A percentile compares a stretch with the other conserved stretches of the same genome.
Conservation (phyloP, 768 basidiomycete genomes). For the Pleurotus salmoneostramineus region DNA sequence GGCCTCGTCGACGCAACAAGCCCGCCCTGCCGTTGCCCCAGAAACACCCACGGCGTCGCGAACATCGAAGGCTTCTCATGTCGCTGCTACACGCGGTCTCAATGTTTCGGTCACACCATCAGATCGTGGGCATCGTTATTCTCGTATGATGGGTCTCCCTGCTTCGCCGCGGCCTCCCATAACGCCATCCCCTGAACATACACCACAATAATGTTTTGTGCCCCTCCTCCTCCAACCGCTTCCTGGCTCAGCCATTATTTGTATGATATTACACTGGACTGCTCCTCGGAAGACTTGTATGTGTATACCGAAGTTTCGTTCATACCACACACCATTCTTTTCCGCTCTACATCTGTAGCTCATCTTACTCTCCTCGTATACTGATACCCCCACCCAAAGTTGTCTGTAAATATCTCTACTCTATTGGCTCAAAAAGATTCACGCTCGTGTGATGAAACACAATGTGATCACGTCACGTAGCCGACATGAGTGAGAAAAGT, state of each 20-base stretch:
- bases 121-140: conserved; percentile 60
- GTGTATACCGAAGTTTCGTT: conserved; percentile 6
- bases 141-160: conserved; percentile 63
- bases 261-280: background rate
- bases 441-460: no score
- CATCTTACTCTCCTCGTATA: background rate
- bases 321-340: background rate
- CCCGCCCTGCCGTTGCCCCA: conserved; percentile 30
- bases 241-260: background rate
- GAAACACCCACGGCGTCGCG: conserved; percentile 37
- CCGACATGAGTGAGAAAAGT: no score
- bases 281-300: background rate
- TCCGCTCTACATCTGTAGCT: conserved; percentile 1
- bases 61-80: conserved; percentile 49
- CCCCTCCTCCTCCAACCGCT: conserved; percentile 6
- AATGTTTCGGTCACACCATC: conserved; percentile 51
- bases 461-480: no score
- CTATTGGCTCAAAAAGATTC: no score
- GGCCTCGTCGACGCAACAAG: background rate
- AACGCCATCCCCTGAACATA: conserved; percentile 29
- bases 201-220: conserved; percentile 18
- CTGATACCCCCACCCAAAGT: no score
- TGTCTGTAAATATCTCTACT: no score
- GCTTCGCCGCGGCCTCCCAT: conserved; percentile 44
- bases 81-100: conserved; percentile 68